These are phyloP conservation scores for Podosphaera leucotricha DNA, from an alignment of 2,329 filamentous ascomycete species.

Conservation along the genomic window DNA sequence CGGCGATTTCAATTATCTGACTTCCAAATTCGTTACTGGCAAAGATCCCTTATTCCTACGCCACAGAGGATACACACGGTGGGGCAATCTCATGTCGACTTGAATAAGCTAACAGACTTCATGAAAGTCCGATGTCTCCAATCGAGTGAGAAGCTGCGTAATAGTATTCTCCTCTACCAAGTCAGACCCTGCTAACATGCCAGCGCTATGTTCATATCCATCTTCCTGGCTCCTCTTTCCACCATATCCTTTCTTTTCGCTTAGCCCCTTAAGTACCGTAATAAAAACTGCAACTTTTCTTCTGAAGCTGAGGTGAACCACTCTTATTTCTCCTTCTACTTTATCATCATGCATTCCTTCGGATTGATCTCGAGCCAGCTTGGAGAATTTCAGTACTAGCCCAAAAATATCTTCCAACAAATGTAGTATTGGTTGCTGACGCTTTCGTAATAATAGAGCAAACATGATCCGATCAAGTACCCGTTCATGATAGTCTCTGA, in stretches of 20 bases:
- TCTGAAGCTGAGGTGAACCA: conserved; percentile 40
- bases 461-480: conserved; percentile 55
- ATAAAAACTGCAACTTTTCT: conserved; percentile 56
- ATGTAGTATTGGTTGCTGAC: conserved; percentile 48
- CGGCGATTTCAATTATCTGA: too few relatives aligned
- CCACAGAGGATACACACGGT: too few relatives aligned
- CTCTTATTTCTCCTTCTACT: conserved; percentile 18
- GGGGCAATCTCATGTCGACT: not conserved
- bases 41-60: too few relatives aligned
- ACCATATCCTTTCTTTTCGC: conserved; percentile 30
- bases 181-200: conserved; percentile 18
- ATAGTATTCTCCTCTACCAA: conserved; percentile 32
- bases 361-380: conserved; percentile 17
- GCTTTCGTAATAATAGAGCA: conserved; percentile 46
- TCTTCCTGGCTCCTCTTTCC: conserved; percentile 12
- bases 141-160: conserved; percentile 39
- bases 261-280: conserved; percentile 42
- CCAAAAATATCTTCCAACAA: conserved; percentile 57
- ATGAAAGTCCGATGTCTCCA: conserved; percentile 53
- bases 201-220: conserved; percentile 10
- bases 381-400: conserved; percentile 48
- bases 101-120: conserved; percentile 6
- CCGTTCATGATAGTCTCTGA: conserved; percentile 47
- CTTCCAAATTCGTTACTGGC: too few relatives aligned
- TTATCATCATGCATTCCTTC: conserved; percentile 7